phyloP scores from a whole-genome alignment of 2,329 filamentous ascomycete species.

The Beauveria pseudobassiana region DNA sequence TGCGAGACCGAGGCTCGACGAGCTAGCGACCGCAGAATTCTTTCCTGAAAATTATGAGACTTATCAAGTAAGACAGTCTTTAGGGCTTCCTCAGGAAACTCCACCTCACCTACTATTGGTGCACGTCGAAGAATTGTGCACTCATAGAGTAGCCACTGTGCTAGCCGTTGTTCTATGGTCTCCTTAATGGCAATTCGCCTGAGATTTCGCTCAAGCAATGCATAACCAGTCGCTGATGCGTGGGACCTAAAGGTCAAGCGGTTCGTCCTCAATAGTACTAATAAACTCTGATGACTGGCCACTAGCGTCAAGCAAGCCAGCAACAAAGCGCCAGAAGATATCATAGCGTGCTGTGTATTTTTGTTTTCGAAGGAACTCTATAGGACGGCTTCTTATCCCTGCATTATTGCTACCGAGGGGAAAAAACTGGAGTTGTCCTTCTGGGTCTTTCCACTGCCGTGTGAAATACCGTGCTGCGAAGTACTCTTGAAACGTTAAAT shows the following conservation, averaged over 20 bases:
- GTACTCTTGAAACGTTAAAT: background rate
- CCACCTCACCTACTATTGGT: too few species aligned
- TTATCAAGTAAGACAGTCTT: too few species aligned
- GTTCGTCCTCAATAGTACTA: slow-evolving; percentile 24
- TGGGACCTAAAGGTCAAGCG: slow-evolving; percentile 28
- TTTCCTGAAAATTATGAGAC: too few species aligned
- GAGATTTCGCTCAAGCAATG: slow-evolving; percentile 28
- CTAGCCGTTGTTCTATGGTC: too few species aligned
- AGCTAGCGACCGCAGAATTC: too few species aligned
- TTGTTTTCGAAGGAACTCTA: background rate
- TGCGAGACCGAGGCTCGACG: too few species aligned
- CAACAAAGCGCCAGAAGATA: background rate
- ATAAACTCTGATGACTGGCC: slow-evolving; percentile 19
- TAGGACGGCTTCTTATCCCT: background rate
- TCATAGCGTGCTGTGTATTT: background rate
- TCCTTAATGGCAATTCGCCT: background rate
- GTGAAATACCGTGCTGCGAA: background rate
- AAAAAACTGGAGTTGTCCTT: background rate
- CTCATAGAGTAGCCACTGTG: too few species aligned
- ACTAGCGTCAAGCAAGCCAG: background rate
- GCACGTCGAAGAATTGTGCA: too few species aligned
- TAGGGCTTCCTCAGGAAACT: too few species aligned
- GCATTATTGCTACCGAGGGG: background rate
- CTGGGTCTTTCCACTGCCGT: background rate
- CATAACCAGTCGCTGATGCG: slow-evolving; percentile 30